phyloP scores from a whole-genome alignment of 495 filamentous ascomycete species.

The Aspergillus mulundensis region DNA sequence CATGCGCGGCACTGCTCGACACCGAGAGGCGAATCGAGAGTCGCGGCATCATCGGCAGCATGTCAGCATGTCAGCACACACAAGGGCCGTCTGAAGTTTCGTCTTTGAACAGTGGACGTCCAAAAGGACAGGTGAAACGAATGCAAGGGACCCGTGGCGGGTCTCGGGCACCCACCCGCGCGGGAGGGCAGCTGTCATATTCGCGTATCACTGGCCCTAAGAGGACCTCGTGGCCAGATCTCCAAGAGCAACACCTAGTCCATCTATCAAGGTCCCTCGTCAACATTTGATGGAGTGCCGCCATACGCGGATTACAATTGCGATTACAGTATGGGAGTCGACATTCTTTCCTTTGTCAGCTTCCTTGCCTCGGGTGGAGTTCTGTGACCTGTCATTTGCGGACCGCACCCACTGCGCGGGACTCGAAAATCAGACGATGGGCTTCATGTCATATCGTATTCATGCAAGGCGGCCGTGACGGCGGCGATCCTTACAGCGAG shows the following conservation, averaged over 20 bases:
- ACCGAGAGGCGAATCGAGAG: too few species aligned
- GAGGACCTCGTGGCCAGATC: background rate
- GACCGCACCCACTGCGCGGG: background rate
- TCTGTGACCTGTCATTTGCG: conserved; percentile 11
- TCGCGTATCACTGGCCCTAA: background rate
- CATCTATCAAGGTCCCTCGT: background rate
- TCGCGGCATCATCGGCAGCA: background rate
- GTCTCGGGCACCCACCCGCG: conserved; percentile 5
- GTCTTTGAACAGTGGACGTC: background rate
- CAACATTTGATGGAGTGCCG: background rate
- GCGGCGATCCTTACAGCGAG: background rate
- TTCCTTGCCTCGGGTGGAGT: conserved; percentile 8
- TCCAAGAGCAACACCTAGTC: background rate
- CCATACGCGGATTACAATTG: background rate
- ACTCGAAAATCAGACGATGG: conserved; percentile 10
- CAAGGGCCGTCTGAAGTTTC: background rate
- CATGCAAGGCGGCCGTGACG: conserved; percentile 4
- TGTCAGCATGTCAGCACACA: background rate
- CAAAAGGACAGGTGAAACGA: background rate
- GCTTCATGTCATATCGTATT: background rate
- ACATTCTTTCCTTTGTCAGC: background rate
- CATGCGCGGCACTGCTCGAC: too few species aligned
- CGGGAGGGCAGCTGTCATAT: background rate
- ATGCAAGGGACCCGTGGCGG: background rate
- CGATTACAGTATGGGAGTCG: background rate